A percentile compares a stretch with the other conserved stretches of the same genome.
These are phyloP conservation scores for Calonectria pauciramosa DNA, from an alignment of 2,329 filamentous ascomycete species.

Conservation along the genomic window DNA sequence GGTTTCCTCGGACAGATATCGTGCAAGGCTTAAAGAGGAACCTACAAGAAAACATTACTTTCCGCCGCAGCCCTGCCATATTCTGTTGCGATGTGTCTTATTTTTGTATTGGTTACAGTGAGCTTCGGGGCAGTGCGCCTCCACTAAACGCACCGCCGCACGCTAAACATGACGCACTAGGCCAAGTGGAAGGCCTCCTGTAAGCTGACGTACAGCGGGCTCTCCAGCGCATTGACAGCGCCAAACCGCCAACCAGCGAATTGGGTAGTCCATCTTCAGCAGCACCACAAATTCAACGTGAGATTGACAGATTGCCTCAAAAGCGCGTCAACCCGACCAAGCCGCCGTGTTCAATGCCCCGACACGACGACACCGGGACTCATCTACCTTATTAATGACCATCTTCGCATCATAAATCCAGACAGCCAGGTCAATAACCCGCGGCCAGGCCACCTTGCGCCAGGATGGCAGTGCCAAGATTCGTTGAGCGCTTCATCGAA, in stretches of 20 bases:
- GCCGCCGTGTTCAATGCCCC: neutral
- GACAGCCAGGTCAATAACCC: conserved; percentile 24
- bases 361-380: neutral
- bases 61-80: neutral
- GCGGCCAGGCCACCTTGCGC: conserved; percentile 16
- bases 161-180: conserved; percentile 3
- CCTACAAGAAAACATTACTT: neutral
- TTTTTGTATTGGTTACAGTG: neutral
- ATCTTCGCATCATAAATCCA: neutral
- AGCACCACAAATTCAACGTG: conserved; percentile 19
- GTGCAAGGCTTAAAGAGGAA: no score
- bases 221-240: conserved; percentile 8
- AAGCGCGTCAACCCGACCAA: conserved; percentile 4
- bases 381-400: neutral
- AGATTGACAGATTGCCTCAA: conserved; percentile 37
- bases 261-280: conserved; percentile 33
- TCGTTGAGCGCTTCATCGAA: conserved; percentile 37
- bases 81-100: neutral
- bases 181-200: conserved; percentile 10
- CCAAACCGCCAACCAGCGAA: conserved; percentile 17
- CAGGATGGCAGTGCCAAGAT: conserved; percentile 23
- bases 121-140: neutral
- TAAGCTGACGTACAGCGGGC: conserved; percentile 6
- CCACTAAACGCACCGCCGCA: neutral
- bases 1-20: neutral